Percentiles rank a stretch among this genome's conserved stretches.
Conservation (phyloP, 106 monocot species). For the Gastrodia elata region DNA sequence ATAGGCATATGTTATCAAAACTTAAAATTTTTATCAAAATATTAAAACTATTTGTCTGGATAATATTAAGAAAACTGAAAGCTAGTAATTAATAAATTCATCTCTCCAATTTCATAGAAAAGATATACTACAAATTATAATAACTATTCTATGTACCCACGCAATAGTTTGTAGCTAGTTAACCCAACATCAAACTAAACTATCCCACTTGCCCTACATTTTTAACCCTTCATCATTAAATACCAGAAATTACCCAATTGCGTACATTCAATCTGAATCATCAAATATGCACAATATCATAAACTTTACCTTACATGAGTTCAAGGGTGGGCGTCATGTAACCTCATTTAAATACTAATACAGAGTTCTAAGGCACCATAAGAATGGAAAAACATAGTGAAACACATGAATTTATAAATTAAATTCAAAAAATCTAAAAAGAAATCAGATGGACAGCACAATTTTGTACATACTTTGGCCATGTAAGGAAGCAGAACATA, state of each 20-base stretch:
- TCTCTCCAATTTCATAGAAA: too few species aligned
- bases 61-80: too few species aligned
- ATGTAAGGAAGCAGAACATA: not conserved
- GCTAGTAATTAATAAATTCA: too few species aligned
- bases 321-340: not conserved
- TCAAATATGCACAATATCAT: not conserved
- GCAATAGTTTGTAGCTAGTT: too few species aligned
- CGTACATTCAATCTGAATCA: not conserved
- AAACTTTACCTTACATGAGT: not conserved
- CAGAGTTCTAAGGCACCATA: not conserved
- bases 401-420: not conserved
- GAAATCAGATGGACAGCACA: not conserved
- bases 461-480: not conserved
- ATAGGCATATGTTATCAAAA: too few species aligned
- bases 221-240: not conserved
- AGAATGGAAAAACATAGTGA: not conserved
- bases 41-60: too few species aligned
- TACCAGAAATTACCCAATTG: not conserved
- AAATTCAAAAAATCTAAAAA: not conserved
- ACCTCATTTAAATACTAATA: not conserved
- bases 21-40: too few species aligned
- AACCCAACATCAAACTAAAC: too few species aligned
- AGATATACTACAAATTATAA: too few species aligned
- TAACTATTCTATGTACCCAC: too few species aligned
- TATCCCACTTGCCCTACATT: too few species aligned